Evolutionary conservation across 208 protist genomes (phyloP).

Genomic region (Wallacemonas sp.): DNA sequence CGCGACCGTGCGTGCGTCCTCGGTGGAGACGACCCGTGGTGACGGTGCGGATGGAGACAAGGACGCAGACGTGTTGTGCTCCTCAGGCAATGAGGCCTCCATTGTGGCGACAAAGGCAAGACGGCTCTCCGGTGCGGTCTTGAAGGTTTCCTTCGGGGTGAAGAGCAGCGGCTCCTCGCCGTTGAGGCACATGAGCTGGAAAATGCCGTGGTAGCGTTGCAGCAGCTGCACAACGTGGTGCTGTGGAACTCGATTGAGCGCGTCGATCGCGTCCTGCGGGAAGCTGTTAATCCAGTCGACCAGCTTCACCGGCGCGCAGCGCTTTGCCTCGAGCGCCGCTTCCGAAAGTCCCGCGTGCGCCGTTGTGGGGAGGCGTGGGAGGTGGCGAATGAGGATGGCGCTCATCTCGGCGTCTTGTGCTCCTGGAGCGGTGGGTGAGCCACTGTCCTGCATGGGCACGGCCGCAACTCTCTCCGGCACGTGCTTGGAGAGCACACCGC

Average conservation of each 20-base stretch:
- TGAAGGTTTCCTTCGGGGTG: background rate
- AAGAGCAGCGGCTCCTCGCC: slow-evolving; percentile 58
- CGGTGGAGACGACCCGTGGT: no score
- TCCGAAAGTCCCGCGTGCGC: background rate
- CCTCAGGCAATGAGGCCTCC: background rate
- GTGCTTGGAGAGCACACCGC: slow-evolving; percentile 38
- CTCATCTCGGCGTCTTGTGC: slow-evolving; percentile 52
- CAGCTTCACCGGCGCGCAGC: slow-evolving; percentile 47
- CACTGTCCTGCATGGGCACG: background rate
- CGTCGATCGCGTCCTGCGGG: slow-evolving; percentile 46
- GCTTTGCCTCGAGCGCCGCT: slow-evolving; percentile 30
- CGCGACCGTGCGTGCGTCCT: background rate
- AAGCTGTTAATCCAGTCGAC: slow-evolving; percentile 81
- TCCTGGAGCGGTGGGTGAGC: background rate
- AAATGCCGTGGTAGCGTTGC: slow-evolving; percentile 56
- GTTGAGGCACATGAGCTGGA: slow-evolving; percentile 67
- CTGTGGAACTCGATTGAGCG: slow-evolving; percentile 62
- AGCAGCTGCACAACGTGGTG: slow-evolving; percentile 47
- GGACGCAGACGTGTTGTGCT: no score
- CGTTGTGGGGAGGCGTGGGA: slow-evolving; percentile 52
- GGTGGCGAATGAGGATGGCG: slow-evolving; percentile 61
- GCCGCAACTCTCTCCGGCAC: background rate
- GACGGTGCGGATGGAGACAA: no score
- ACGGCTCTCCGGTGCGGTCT: background rate
- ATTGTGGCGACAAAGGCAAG: slow-evolving; percentile 3